These are phyloP conservation scores for Acanthamoeba royreba DNA, from an alignment of 208 protist genomes.

Conservation along the genomic window DNA sequence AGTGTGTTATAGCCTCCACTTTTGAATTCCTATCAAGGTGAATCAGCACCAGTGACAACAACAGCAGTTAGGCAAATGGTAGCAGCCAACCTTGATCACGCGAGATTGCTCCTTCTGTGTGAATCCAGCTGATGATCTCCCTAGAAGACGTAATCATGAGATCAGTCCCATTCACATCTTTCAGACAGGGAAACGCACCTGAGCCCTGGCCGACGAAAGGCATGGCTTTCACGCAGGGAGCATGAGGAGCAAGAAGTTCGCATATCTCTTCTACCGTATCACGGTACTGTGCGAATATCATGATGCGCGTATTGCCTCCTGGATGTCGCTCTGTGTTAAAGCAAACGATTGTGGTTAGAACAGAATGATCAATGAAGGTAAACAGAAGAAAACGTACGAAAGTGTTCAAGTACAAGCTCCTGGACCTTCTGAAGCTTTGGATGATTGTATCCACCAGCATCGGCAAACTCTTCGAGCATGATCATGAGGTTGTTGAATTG, in stretches of 20 bases:
- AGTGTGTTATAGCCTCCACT: conserved; percentile 75
- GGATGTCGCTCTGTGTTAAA: not conserved
- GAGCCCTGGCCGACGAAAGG: conserved; percentile 53
- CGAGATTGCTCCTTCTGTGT: conserved; percentile 46
- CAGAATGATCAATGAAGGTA: not conserved
- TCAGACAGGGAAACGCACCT: not conserved
- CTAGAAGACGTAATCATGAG: not conserved
- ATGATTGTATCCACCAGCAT: conserved; percentile 44
- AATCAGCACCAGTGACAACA: no score
- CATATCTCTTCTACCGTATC: conserved; percentile 45
- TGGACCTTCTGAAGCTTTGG: conserved; percentile 70
- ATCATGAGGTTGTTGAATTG: conserved; percentile 27
- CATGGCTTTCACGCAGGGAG: not conserved
- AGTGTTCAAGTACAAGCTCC: conserved; percentile 67
- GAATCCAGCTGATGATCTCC: not conserved
- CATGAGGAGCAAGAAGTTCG: not conserved
- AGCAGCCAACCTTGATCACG: conserved; percentile 29
- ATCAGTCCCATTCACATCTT: no score
- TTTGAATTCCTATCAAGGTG: conserved; percentile 49
- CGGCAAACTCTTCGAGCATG: not conserved
- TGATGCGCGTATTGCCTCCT: conserved; percentile 41
- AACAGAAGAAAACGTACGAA: conserved; percentile 50
- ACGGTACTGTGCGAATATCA: conserved; percentile 58
- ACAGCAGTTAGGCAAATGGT: conserved; percentile 19
- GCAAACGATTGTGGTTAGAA: not conserved